These are phyloP conservation scores for Claviceps digitariae DNA, from an alignment of 2,329 filamentous ascomycete species.

Conservation along the genomic window DNA sequence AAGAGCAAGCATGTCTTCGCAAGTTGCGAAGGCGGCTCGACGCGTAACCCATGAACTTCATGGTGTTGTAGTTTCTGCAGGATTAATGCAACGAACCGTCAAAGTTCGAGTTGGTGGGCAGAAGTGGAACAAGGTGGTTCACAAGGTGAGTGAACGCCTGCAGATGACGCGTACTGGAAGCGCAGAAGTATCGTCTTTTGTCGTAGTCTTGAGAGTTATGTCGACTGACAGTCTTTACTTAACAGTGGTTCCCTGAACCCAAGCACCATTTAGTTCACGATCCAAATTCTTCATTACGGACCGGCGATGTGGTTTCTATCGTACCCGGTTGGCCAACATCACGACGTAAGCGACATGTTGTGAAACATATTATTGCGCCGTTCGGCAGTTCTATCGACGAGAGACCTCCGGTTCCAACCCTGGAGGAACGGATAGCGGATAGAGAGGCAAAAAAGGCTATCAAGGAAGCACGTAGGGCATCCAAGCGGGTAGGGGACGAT, in stretches of 20 bases:
- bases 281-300: slow-evolving; percentile 57
- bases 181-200: background rate
- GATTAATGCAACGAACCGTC: slow-evolving; percentile 65
- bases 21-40: slow-evolving; percentile 27
- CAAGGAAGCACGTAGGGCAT: slow-evolving; percentile 42
- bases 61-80: slow-evolving; percentile 65
- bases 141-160: slow-evolving; percentile 45
- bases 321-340: slow-evolving; percentile 50
- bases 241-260: slow-evolving; percentile 46
- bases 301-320: slow-evolving; percentile 65
- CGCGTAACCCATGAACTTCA: slow-evolving; percentile 37
- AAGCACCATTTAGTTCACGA: slow-evolving; percentile 63
- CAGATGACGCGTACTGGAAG: background rate
- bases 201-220: background rate
- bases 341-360: slow-evolving; percentile 57
- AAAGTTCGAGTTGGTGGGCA: slow-evolving; percentile 61
- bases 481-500: slow-evolving; percentile 15
- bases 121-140: slow-evolving; percentile 58
- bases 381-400: slow-evolving; percentile 47
- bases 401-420: slow-evolving; percentile 50
- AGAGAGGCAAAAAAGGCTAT: slow-evolving; percentile 39
- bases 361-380: slow-evolving; percentile 62
- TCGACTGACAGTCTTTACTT: background rate
- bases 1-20: slow-evolving; percentile 31
- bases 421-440: slow-evolving; percentile 44